These are phyloP conservation scores for Daldinia sp. DNA, from an alignment of 2,329 filamentous ascomycete genomes.

Conservation along the genomic window DNA sequence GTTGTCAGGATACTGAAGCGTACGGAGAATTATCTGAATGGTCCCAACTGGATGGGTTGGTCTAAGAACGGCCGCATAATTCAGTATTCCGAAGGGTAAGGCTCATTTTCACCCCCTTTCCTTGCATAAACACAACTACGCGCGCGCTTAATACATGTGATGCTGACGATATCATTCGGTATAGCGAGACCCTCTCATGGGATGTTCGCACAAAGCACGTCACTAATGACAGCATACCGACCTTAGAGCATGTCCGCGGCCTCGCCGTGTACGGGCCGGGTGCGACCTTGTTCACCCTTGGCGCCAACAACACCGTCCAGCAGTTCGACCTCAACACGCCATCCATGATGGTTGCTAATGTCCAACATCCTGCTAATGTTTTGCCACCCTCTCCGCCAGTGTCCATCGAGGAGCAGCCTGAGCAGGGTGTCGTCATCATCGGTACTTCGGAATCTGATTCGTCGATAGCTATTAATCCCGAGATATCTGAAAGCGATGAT, in stretches of 20 bases:
- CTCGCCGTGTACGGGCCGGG: conserved; percentile 89
- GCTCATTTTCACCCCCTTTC: conserved; percentile 40
- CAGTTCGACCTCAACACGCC: conserved; percentile 93
- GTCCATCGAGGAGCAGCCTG: conserved; percentile 75
- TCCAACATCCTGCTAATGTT: conserved; percentile 83
- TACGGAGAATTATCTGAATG: conserved; percentile 74
- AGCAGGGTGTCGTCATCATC: conserved; percentile 59
- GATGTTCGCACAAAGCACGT: conserved; percentile 98
- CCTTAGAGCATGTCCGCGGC: conserved; percentile 79
- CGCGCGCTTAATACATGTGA: conserved; percentile 56
- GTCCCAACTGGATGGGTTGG: conserved; percentile 97
- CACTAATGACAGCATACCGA: conserved; percentile 87
- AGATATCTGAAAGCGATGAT: conserved; percentile 77
- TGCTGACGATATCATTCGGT: conserved; percentile 46
- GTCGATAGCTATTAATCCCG: conserved; percentile 64
- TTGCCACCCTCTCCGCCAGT: conserved; percentile 84
- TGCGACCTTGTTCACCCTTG: conserved; percentile 90
- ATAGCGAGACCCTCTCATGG: conserved; percentile 90
- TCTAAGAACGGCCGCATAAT: conserved; percentile 97
- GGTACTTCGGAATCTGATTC: conserved; percentile 62
- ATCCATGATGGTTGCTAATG: conserved; percentile 81
- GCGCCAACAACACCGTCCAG: conserved; percentile 86
- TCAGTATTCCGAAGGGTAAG: conserved; percentile 89
- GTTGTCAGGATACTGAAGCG: conserved; percentile 88
- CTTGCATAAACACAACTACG: conserved; percentile 44